A percentile compares a stretch with the other conserved stretches of the same genome.
These are phyloP conservation scores for Bonia amplexicaulis DNA, from an alignment of 176 grass and related monocot genomes.

Conservation along the genomic window DNA sequence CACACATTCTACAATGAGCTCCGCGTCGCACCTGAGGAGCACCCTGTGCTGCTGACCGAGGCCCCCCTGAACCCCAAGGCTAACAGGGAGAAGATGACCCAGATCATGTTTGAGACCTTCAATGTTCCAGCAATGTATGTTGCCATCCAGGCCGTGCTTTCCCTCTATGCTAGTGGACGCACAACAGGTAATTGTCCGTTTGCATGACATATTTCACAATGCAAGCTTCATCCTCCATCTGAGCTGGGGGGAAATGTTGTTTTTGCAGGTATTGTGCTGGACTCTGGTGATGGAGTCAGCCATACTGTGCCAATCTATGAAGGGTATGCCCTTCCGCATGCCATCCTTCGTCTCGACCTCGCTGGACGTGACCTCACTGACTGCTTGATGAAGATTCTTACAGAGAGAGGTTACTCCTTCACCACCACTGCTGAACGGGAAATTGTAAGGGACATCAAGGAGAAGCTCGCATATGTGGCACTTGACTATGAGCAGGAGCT, in stretches of 20 bases:
- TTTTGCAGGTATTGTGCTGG: constrained; percentile 39
- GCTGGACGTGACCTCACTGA: constrained; percentile 53
- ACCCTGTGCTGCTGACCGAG: constrained; percentile 40
- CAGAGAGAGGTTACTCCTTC: constrained; percentile 56
- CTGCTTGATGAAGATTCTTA: constrained; percentile 59
- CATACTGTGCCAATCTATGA: constrained; percentile 53
- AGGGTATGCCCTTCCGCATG: constrained; percentile 42
- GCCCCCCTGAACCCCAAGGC: constrained; percentile 45
- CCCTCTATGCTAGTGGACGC: constrained; percentile 49
- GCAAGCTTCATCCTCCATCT: neutral
- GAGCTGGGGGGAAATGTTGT: neutral
- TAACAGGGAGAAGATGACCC: constrained; percentile 52
- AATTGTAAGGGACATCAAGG: constrained; percentile 75
- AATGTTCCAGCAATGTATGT: constrained; percentile 47
- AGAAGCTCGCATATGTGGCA: constrained; percentile 57
- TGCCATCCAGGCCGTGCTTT: constrained; percentile 43
- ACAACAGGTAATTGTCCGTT: constrained; percentile 31
- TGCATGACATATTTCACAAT: neutral
- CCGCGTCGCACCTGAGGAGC: constrained; percentile 38
- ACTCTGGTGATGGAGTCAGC: constrained; percentile 51
- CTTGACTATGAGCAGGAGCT: constrained; percentile 63
- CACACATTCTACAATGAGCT: constrained; percentile 50
- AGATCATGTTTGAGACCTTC: constrained; percentile 50
- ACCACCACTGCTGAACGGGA: constrained; percentile 62
- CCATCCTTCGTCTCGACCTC: constrained; percentile 42